phyloP scores from a whole-genome alignment of 768 basidiomycete genomes.

The Suillus paluster region DNA sequence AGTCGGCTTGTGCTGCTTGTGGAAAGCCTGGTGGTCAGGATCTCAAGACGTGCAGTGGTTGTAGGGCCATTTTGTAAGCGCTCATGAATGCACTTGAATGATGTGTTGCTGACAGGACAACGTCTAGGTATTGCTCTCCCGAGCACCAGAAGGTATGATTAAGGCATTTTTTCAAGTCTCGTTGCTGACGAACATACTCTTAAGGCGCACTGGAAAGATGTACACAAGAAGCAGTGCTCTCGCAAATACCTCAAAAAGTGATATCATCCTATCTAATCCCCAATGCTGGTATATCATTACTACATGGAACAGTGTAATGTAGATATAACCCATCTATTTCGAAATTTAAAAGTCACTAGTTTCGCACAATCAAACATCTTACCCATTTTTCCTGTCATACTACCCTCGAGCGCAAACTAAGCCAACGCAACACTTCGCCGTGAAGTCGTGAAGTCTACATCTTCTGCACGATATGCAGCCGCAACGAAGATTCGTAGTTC shows the following conservation, averaged over 20 bases:
- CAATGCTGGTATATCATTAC: not conserved
- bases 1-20: constrained; percentile 32
- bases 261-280: not conserved
- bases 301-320: not conserved
- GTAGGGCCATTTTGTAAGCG: constrained; percentile 24
- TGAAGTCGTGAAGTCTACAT: not conserved
- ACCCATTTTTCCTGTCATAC: too few species aligned
- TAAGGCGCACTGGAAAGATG: constrained; percentile 27
- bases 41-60: constrained; percentile 32
- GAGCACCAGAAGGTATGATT: constrained; percentile 23
- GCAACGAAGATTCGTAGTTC: too few species aligned
- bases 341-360: not conserved
- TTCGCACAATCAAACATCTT: not conserved
- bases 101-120: constrained; percentile 10
- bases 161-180: not conserved
- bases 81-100: constrained; percentile 14
- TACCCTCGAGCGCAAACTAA: not conserved
- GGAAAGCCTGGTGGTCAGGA: constrained; percentile 32
- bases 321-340: not conserved
- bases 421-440: not conserved
- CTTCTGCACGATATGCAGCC: not conserved
- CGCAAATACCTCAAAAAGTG: constrained; percentile 10
- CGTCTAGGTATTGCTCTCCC: constrained; percentile 17
- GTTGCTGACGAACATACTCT: constrained; percentile 9
- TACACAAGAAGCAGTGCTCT: constrained; percentile 24